Evolutionary conservation across 1,139 yeast species (phyloP).

Genomic region (Yamadazyma dushanensis): DNA sequence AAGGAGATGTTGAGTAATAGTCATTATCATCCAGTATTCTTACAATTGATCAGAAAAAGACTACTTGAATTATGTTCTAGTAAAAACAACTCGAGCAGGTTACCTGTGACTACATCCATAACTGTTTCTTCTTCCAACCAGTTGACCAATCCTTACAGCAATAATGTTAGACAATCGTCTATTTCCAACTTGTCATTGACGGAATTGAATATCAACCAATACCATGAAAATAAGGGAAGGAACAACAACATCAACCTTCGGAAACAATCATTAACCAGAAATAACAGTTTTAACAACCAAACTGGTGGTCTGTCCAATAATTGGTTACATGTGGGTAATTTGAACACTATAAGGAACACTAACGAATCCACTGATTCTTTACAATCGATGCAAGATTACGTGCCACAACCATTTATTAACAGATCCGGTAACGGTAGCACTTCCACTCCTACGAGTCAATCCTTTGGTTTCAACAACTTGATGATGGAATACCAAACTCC

Average conservation of each 20-base stretch:
- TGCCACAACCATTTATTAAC: slow-evolving; percentile 41
- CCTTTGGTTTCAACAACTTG: slow-evolving; percentile 22
- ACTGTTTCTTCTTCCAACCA: slow-evolving; percentile 14
- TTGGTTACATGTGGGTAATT: slow-evolving; percentile 51
- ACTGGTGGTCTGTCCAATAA: slow-evolving; percentile 21
- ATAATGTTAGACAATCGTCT: slow-evolving; percentile 31
- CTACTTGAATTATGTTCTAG: slow-evolving; percentile 40
- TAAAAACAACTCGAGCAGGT: slow-evolving; percentile 18
- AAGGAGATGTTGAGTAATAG: slow-evolving; percentile 33
- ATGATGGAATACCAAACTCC: slow-evolving; percentile 49
- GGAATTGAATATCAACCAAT: slow-evolving; percentile 39
- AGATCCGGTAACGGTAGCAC: slow-evolving; percentile 22
- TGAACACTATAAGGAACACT: slow-evolving; percentile 33
- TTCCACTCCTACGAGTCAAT: slow-evolving; percentile 14
- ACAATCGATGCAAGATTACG: slow-evolving; percentile 47
- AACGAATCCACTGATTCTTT: slow-evolving; percentile 43
- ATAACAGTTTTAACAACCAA: slow-evolving; percentile 33
- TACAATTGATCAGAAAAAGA: slow-evolving; percentile 44
- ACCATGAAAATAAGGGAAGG: slow-evolving; percentile 24
- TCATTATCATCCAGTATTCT: slow-evolving; percentile 41
- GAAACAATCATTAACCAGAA: slow-evolving; percentile 47
- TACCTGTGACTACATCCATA: slow-evolving; percentile 32
- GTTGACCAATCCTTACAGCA: slow-evolving; percentile 10
- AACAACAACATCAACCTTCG: slow-evolving; percentile 40
- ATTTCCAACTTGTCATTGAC: slow-evolving; percentile 44